A percentile compares a stretch with the other conserved stretches of the same genome.
phyloP scores from a whole-genome alignment of 306 rosid genomes.

The Cicer yamashitae region DNA sequence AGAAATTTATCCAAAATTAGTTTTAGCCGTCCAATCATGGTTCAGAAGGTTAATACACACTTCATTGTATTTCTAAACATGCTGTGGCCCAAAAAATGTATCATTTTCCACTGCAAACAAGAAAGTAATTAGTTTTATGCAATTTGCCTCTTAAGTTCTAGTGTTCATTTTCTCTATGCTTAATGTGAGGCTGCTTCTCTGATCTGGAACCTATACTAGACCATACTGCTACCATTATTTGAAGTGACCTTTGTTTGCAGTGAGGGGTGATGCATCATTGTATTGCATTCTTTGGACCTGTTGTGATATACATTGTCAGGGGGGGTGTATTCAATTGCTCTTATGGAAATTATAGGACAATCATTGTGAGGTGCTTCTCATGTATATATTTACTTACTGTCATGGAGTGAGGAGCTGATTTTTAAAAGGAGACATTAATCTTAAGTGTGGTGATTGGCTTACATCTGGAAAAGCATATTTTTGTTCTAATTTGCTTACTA shows the following conservation, averaged over 20 bases:
- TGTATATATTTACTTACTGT: neutral
- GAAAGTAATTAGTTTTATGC: neutral
- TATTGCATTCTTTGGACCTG: neutral
- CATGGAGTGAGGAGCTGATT: neutral
- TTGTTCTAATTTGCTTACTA: neutral
- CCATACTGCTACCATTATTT: conserved; percentile 1
- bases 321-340: no score
- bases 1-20: neutral
- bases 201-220: conserved; percentile 4
- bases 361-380: neutral
- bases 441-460: neutral
- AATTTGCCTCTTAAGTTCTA: neutral
- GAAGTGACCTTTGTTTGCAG: neutral
- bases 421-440: neutral
- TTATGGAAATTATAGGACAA: neutral
- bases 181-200: conserved; percentile 12
- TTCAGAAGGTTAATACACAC: neutral
- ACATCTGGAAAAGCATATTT: neutral
- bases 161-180: neutral
- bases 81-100: neutral
- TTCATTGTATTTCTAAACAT: neutral
- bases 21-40: neutral
- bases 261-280: neutral
- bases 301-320: neutral
- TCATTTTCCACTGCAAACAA: neutral